Conservation (phyloP, 1,284 basidiomycete genomes). For the Trichosporon ovoides region DNA sequence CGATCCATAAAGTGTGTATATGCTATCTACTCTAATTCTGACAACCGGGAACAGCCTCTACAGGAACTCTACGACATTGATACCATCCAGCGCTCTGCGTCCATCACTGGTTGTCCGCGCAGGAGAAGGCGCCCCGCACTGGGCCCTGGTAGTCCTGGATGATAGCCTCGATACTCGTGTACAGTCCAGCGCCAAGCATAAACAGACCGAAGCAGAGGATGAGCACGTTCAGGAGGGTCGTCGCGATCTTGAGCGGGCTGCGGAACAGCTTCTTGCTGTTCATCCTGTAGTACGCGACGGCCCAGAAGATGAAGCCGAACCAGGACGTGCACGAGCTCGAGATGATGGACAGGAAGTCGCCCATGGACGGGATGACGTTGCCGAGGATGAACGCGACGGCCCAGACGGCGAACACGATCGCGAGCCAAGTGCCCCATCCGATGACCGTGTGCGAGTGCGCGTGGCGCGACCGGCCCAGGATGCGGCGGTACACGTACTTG, state of each 20-base stretch:
- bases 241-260: conserved; percentile 24
- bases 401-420: conserved; percentile 58
- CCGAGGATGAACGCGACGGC: conserved; percentile 59
- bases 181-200: conserved; percentile 52
- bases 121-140: conserved; percentile 24
- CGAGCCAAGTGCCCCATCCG: conserved; percentile 60
- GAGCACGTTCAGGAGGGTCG: conserved; percentile 45
- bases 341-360: conserved; percentile 50
- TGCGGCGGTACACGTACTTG: conserved; percentile 47
- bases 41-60: not conserved
- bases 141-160: conserved; percentile 36
- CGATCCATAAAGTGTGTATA: too few species aligned
- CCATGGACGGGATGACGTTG: conserved; percentile 52
- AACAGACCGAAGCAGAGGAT: conserved; percentile 48
- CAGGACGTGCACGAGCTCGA: conserved; percentile 38
- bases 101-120: conserved; percentile 17
- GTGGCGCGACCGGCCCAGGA: conserved; percentile 46
- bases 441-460: conserved; percentile 55
- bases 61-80: not conserved
- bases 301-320: conserved; percentile 51
- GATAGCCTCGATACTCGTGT: conserved; percentile 52
- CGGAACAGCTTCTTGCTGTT: conserved; percentile 42
- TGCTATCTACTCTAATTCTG: not conserved
- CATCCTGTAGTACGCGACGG: conserved; percentile 50
- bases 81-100: not conserved